A percentile compares a stretch with the other conserved stretches of the same genome.
Evolutionary conservation across 2,329 filamentous ascomycete species (phyloP).

Genomic region (Beauveria caledonica): DNA sequence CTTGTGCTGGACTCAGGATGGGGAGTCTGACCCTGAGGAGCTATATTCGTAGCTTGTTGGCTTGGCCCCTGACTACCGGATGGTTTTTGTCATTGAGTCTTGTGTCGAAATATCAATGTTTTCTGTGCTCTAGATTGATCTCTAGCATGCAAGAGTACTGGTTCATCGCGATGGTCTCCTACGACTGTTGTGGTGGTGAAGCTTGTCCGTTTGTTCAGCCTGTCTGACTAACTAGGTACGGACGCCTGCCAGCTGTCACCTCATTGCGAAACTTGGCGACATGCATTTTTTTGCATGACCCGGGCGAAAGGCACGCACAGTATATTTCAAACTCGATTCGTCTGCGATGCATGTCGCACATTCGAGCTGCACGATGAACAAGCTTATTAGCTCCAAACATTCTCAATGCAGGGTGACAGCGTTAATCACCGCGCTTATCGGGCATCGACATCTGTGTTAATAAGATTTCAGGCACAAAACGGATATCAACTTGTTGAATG

Average conservation of each 20-base stretch:
- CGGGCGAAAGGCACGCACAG: neutral
- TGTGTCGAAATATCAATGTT: neutral
- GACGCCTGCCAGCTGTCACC: neutral
- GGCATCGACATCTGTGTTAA: neutral
- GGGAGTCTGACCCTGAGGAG: neutral
- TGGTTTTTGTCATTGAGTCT: neutral
- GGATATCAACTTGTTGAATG: no score
- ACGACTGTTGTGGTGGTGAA: neutral
- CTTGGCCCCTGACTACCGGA: neutral
- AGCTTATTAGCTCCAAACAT: neutral
- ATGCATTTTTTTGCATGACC: neutral
- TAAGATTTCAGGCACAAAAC: neutral
- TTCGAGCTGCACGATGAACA: neutral
- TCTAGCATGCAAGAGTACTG: neutral
- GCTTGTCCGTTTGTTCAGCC: neutral
- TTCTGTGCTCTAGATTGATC: neutral
- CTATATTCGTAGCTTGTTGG: neutral
- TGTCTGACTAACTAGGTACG: no score
- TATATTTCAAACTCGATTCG: conserved; percentile 1
- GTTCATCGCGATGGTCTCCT: neutral
- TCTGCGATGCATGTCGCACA: neutral
- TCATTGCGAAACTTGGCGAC: neutral
- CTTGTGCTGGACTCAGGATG: neutral
- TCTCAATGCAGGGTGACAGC: neutral
- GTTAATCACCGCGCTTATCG: neutral